phyloP scores from a whole-genome alignment of 805 yeast genomes.

The Sporopachydermia lactativora region DNA sequence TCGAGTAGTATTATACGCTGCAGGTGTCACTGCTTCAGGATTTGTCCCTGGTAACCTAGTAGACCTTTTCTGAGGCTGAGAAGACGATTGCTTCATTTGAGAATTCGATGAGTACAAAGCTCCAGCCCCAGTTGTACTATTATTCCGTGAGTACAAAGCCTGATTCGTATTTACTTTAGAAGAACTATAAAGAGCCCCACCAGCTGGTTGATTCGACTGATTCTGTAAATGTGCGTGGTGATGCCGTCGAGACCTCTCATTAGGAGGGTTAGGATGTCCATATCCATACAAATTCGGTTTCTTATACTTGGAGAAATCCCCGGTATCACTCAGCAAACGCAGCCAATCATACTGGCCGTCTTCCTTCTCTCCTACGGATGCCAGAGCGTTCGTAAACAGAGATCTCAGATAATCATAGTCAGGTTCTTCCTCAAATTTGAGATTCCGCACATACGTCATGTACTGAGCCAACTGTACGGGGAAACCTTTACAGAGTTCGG shows the following conservation, averaged over 20 bases:
- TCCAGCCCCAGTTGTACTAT: background rate
- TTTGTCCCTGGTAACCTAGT: constrained; percentile 4
- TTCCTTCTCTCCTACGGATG: constrained; percentile 50
- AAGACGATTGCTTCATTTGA: constrained; percentile 7
- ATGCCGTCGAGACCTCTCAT: constrained; percentile 6
- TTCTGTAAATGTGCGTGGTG: constrained; percentile 11
- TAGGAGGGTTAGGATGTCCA: constrained; percentile 85
- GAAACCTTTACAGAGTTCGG: constrained; percentile 74
- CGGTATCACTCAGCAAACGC: constrained; percentile 88
- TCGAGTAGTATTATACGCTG: constrained; percentile 2
- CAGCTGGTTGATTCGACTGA: constrained; percentile 9
- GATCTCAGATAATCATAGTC: constrained; percentile 80
- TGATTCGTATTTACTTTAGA: background rate
- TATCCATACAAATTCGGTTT: constrained; percentile 93
- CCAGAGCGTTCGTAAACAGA: constrained; percentile 65
- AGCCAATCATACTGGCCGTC: constrained; percentile 98
- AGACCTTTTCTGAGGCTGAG: too few relatives aligned
- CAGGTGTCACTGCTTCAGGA: constrained; percentile 6
- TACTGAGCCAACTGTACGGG: constrained; percentile 93
- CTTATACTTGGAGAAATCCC: constrained; percentile 83
- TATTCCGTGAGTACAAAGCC: background rate
- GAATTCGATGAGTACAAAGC: background rate
- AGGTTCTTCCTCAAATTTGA: constrained; percentile 88
- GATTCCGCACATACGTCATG: constrained; percentile 72
- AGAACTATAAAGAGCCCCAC: constrained; percentile 7